phyloP scores from a whole-genome alignment of 495 filamentous ascomycete species.

The Neurospora sp. region DNA sequence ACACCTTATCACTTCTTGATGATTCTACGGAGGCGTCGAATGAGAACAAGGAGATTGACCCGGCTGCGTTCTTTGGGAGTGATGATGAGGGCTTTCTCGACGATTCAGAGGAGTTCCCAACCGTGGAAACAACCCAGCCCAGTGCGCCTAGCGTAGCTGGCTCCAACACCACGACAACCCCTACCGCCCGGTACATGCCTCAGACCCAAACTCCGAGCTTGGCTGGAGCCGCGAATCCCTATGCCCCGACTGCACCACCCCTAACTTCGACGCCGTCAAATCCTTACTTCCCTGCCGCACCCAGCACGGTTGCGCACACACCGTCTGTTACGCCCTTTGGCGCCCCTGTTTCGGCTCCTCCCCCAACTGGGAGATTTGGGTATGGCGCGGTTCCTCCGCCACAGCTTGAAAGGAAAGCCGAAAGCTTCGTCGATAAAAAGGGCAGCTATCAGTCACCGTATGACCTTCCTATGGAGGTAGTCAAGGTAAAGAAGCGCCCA shows the following conservation, averaged over 20 bases:
- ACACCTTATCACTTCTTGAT: conserved; percentile 48
- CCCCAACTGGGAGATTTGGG: conserved; percentile 30
- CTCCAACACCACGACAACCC: conserved; percentile 2
- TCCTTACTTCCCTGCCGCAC: conserved; percentile 20
- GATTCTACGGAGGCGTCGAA: conserved; percentile 13
- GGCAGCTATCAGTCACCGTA: conserved; percentile 90
- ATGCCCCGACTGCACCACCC: conserved; percentile 15
- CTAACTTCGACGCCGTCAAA: conserved; percentile 23
- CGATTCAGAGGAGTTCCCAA: conserved; percentile 32
- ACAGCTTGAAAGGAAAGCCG: conserved; percentile 42
- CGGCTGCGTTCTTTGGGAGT: conserved; percentile 51
- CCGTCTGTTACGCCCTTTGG: conserved; percentile 22
- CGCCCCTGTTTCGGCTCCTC: conserved; percentile 29
- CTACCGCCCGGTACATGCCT: conserved; percentile 22
- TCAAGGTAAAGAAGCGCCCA: conserved; percentile 51
- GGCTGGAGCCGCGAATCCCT: conserved; percentile 7
- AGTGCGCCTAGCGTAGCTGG: conserved; percentile 1
- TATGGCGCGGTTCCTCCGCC: conserved; percentile 31
- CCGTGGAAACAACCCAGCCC: conserved; percentile 9
- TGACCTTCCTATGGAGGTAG: conserved; percentile 84
- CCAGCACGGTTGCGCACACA: conserved; percentile 16
- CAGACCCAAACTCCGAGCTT: conserved; percentile 4
- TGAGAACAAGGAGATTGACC: conserved; percentile 35
- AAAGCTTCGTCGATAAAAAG: conserved; percentile 86
- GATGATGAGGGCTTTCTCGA: conserved; percentile 69